These are phyloP conservation scores for Neurospora sp. DNA, from an alignment of 495 filamentous ascomycete genomes.

Conservation along the genomic window DNA sequence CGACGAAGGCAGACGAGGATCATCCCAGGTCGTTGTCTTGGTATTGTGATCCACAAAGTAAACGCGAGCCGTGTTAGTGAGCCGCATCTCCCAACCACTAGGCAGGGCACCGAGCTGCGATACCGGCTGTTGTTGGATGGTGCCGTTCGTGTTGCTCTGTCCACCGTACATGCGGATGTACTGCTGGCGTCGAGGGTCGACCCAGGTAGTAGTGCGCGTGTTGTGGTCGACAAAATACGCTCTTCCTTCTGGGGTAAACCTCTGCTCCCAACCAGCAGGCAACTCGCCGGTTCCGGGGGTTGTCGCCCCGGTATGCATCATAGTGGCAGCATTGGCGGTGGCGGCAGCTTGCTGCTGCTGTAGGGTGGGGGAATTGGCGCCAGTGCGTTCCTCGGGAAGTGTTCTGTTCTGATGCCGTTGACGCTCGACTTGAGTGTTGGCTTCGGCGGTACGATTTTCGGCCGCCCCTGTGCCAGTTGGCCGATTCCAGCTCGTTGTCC, in stretches of 20 bases:
- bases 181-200: constrained; percentile 95
- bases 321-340: constrained; percentile 54
- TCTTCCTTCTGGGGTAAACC: constrained; percentile 87
- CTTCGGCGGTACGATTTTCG: constrained; percentile 64
- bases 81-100: constrained; percentile 98
- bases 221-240: constrained; percentile 99
- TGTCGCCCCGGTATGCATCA: constrained; percentile 92
- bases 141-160: constrained; percentile 64
- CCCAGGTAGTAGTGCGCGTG: constrained; percentile 96
- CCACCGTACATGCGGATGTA: constrained; percentile 97
- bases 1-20: constrained; percentile 88
- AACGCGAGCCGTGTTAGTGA: constrained; percentile 93
- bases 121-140: constrained; percentile 93
- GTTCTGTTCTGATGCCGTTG: constrained; percentile 91
- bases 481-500: constrained; percentile 91
- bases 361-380: constrained; percentile 80
- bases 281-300: constrained; percentile 92
- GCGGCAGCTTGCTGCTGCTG: constrained; percentile 49
- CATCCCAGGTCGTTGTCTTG: constrained; percentile 99
- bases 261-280: constrained; percentile 91
- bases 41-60: constrained; percentile 99
- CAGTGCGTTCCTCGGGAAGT: constrained; percentile 90
- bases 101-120: constrained; percentile 94
- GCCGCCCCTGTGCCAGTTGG: constrained; percentile 73
- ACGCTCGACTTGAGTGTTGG: constrained; percentile 82